Evolutionary conservation across 2,329 filamentous ascomycete genomes (phyloP).

Genomic region (Epichloe typhina): DNA sequence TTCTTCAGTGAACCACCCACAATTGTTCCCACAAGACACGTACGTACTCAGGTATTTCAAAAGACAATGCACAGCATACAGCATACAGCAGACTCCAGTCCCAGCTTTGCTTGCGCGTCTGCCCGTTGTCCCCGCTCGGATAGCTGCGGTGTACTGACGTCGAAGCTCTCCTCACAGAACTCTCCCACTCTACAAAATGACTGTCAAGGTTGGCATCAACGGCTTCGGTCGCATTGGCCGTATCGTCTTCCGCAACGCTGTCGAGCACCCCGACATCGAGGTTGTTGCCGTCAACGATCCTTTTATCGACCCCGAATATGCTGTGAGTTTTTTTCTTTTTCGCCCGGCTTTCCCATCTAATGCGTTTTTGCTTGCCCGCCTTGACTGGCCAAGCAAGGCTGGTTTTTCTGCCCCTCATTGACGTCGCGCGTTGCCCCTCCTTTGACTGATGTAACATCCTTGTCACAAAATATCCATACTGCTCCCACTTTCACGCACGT

Average conservation of each 20-base stretch:
- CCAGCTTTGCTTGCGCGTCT: not conserved
- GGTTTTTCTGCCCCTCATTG: conserved; percentile 5
- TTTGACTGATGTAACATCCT: not conserved
- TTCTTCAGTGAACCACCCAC: not conserved
- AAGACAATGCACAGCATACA: not conserved
- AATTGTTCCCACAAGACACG: conserved; percentile 2
- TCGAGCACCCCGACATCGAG: conserved; percentile 80
- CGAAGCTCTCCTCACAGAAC: conserved; percentile 2
- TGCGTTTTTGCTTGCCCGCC: not conserved
- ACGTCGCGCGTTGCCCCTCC: conserved; percentile 7
- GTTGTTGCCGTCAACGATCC: conserved; percentile 98
- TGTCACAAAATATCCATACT: not conserved
- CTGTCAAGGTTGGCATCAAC: conserved; percentile 88
- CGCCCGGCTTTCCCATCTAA: not conserved
- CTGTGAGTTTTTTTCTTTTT: conserved; percentile 50
- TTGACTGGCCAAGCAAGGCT: not conserved
- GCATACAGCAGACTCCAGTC: not conserved
- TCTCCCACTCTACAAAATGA: conserved; percentile 20
- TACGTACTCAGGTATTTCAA: conserved; percentile 2
- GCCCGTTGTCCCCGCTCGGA: not conserved
- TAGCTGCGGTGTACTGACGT: conserved; percentile 1
- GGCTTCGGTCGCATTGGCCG: conserved; percentile 99
- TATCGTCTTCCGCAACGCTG: conserved; percentile 96
- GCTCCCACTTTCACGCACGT: not conserved
- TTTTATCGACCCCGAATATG: conserved; percentile 96